Percentiles rank a stretch among this genome's conserved stretches.
Conservation (phyloP, 495 filamentous ascomycete species). For the Penicillium diatomitis region DNA sequence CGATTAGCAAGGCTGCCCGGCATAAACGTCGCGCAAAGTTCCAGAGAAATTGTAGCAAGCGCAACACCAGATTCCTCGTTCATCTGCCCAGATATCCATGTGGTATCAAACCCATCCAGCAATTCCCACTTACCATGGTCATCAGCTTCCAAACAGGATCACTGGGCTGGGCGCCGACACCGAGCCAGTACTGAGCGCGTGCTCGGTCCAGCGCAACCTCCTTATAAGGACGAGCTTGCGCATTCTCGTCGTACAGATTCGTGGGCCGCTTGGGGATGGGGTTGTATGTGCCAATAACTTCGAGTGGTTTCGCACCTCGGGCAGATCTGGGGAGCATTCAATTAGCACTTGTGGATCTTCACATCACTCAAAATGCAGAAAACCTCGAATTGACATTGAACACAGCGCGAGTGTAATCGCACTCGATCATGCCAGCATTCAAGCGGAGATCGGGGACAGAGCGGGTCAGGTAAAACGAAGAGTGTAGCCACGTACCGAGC, state of each 20-base stretch:
- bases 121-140: constrained; percentile 56
- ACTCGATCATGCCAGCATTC: no score
- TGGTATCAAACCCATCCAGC: neutral
- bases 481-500: constrained; percentile 57
- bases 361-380: neutral
- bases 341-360: neutral
- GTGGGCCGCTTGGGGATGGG: constrained; percentile 63
- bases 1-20: no score
- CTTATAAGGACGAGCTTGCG: constrained; percentile 56
- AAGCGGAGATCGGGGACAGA: neutral
- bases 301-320: constrained; percentile 75
- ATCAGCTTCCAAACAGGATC: constrained; percentile 82
- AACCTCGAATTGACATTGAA: no score
- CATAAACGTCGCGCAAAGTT: no score
- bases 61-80: neutral
- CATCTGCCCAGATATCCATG: neutral
- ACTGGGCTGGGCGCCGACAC: constrained; percentile 90
- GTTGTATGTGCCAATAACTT: constrained; percentile 94
- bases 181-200: constrained; percentile 89
- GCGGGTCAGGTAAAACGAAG: constrained; percentile 1
- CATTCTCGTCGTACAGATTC: constrained; percentile 55
- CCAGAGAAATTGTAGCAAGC: no score
- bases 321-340: constrained; percentile 41
- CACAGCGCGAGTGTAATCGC: no score
- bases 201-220: constrained; percentile 78